A percentile compares a stretch with the other conserved stretches of the same genome.
phyloP scores from a whole-genome alignment of 441 rosid genomes.

The Croton setiger region DNA sequence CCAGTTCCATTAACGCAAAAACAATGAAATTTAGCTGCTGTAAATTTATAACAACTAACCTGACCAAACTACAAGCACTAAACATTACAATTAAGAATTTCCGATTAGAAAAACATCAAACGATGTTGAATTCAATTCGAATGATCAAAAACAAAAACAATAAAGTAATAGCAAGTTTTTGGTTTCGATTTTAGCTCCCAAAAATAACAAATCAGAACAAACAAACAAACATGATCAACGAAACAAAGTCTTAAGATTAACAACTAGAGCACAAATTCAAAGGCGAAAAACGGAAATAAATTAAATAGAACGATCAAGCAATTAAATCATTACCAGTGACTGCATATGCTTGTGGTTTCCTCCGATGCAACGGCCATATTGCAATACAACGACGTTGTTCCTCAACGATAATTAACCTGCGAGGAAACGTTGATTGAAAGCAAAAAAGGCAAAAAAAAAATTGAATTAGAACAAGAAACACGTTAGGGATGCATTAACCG shows the following conservation, averaged over 20 bases:
- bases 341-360: conserved; percentile 63
- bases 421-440: conserved; percentile 6
- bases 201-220: no score
- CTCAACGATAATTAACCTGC: conserved; percentile 8
- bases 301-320: neutral
- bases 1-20: neutral
- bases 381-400: conserved; percentile 22
- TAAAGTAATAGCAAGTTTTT: neutral
- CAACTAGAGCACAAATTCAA: neutral
- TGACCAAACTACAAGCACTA: neutral
- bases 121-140: neutral
- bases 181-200: neutral
- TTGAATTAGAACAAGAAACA: neutral
- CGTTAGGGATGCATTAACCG: neutral
- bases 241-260: neutral
- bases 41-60: neutral
- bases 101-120: neutral
- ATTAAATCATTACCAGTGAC: conserved; percentile 55
- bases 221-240: neutral
- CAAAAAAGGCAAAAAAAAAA: neutral
- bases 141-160: neutral
- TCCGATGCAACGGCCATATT: conserved; percentile 61
- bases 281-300: neutral
- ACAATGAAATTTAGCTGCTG: neutral
- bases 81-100: neutral